These are phyloP conservation scores for Collybia mongolica DNA, from an alignment of 768 basidiomycete species.

Conservation along the genomic window DNA sequence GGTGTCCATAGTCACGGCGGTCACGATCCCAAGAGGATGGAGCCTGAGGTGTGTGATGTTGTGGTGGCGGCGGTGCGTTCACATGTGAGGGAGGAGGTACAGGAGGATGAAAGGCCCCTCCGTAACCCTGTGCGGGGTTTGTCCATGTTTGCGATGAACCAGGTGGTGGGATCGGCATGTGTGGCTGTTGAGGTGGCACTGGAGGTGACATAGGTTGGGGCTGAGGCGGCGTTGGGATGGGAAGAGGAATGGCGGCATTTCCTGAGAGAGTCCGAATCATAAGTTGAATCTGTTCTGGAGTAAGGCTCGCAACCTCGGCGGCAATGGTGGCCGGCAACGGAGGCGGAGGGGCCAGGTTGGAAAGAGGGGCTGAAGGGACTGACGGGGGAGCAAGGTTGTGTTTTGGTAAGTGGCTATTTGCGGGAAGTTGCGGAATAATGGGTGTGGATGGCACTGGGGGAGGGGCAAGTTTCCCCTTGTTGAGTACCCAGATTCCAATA, in stretches of 20 bases:
- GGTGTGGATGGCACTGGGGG: constrained; percentile 25
- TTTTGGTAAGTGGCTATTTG: constrained; percentile 8
- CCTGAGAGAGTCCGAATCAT: constrained; percentile 60
- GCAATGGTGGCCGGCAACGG: constrained; percentile 51
- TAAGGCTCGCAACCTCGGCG: constrained; percentile 70
- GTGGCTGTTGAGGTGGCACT: constrained; percentile 1
- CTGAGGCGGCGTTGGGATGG: constrained; percentile 12
- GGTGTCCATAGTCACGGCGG: constrained; percentile 28
- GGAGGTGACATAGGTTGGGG: constrained; percentile 7
- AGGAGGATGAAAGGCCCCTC: constrained; percentile 6
- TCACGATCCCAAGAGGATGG: constrained; percentile 15
- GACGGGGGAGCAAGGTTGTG: constrained; percentile 14
- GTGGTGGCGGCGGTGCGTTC: constrained; percentile 8
- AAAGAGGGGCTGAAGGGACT: constrained; percentile 13
- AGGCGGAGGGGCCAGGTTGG: constrained; percentile 18
- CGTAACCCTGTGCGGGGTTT: constrained; percentile 9
- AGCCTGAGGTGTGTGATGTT: constrained; percentile 7
- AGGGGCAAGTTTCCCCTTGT: constrained; percentile 70
- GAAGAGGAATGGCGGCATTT: constrained; percentile 29
- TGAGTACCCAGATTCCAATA: constrained; percentile 83
- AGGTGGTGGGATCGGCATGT: constrained; percentile 14
- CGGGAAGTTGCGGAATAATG: constrained; percentile 15
- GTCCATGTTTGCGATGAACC: constrained; percentile 16
- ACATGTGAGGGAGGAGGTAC: constrained; percentile 1
- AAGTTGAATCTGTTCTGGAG: constrained; percentile 72